These are phyloP conservation scores for Westerdykella ornata DNA, from an alignment of 2,329 filamentous ascomycete genomes.

Conservation along the genomic window DNA sequence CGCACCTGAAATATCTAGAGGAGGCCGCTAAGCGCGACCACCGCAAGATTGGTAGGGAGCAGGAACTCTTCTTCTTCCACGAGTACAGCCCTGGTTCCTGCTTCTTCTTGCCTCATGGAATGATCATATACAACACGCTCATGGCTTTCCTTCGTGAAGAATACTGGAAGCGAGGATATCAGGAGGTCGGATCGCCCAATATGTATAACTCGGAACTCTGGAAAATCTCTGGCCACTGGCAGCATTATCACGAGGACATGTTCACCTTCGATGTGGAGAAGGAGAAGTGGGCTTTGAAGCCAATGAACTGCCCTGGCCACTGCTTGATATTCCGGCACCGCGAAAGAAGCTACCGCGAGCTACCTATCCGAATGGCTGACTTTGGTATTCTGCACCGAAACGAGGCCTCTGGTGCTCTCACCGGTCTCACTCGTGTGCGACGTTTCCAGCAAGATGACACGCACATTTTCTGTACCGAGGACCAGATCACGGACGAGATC, in stretches of 20 bases:
- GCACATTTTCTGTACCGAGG: constrained; percentile 87
- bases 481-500: constrained; percentile 71
- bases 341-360: constrained; percentile 78
- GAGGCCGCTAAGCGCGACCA: constrained; percentile 98
- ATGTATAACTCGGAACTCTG: constrained; percentile 92
- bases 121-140: constrained; percentile 86
- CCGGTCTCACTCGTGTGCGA: constrained; percentile 83
- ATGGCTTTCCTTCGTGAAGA: constrained; percentile 74
- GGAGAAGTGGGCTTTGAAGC: constrained; percentile 78
- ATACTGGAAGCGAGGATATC: constrained; percentile 89
- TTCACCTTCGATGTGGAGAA: constrained; percentile 80
- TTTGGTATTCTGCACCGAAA: constrained; percentile 95
- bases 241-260: constrained; percentile 91
- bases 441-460: constrained; percentile 95
- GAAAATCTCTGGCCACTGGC: constrained; percentile 94
- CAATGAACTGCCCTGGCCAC: constrained; percentile 98
- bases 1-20: constrained; percentile 90
- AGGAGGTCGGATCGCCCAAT: constrained; percentile 92
- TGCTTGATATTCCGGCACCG: constrained; percentile 80
- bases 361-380: constrained; percentile 89
- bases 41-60: constrained; percentile 84
- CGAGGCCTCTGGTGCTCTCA: constrained; percentile 86
- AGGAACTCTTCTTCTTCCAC: constrained; percentile 97
- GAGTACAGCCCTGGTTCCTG: constrained; percentile 86
- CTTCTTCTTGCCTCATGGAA: constrained; percentile 89